Conservation (phyloP, 306 rosid species). For the Vachellia pachyceras region DNA sequence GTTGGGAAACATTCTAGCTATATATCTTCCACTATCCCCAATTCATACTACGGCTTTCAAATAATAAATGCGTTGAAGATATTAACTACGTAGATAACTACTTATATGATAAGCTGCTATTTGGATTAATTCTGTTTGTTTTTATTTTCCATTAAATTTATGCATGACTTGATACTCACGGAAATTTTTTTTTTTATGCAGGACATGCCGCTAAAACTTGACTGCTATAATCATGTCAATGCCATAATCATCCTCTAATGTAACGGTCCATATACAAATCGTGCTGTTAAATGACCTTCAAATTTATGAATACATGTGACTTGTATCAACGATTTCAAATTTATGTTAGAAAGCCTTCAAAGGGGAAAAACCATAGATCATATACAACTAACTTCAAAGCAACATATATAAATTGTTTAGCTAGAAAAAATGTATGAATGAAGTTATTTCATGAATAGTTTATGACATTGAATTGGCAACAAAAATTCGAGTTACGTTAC, state of each 20-base stretch:
- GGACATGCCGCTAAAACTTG: background rate
- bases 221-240: conserved; percentile 10
- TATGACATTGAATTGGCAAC: background rate
- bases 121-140: background rate
- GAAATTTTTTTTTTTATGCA: background rate
- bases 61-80: background rate
- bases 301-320: background rate
- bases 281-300: background rate
- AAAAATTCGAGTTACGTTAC: conserved; percentile 40
- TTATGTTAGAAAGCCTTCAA: background rate
- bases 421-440: background rate
- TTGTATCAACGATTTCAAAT: background rate
- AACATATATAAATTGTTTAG: background rate
- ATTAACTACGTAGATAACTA: background rate
- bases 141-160: background rate
- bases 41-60: background rate
- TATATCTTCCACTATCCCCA: background rate
- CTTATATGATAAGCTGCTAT: background rate
- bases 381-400: background rate
- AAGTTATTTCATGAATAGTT: background rate
- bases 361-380: background rate
- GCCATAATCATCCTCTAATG: background rate
- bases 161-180: background rate
- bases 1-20: background rate
- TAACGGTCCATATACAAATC: background rate